Evolutionary conservation across 257 asterid species (phyloP).

Genomic region (Scutellaria galericulata): DNA sequence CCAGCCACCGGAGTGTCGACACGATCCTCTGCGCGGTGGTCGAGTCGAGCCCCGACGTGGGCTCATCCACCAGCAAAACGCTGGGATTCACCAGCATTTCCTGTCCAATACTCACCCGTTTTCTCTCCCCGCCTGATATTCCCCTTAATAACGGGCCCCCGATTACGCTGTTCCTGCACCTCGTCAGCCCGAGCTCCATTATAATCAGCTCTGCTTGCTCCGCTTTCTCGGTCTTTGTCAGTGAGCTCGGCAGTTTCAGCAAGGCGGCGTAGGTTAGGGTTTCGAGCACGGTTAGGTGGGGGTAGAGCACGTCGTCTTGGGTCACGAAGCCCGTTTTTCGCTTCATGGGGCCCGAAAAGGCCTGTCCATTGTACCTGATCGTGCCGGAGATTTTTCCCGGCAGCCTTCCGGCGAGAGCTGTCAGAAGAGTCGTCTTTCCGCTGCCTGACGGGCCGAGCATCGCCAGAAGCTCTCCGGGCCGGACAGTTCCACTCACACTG

Average conservation of each 20-base stretch:
- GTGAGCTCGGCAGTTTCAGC: conserved; percentile 60
- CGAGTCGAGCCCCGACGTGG: conserved; percentile 91
- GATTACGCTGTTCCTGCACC: conserved; percentile 62
- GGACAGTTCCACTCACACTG: conserved; percentile 63
- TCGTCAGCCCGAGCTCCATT: conserved; percentile 64
- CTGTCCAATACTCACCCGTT: conserved; percentile 84
- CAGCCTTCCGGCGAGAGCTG: conserved; percentile 74
- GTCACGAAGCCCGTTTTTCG: conserved; percentile 75
- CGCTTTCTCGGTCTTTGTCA: conserved; percentile 51
- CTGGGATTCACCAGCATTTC: conserved; percentile 91
- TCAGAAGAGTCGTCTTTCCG: conserved; percentile 84
- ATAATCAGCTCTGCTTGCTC: conserved; percentile 67
- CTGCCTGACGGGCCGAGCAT: conserved; percentile 98
- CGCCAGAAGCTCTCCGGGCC: conserved; percentile 81
- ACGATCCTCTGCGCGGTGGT: conserved; percentile 76
- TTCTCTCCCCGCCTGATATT: conserved; percentile 86
- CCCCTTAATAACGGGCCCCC: conserved; percentile 75
- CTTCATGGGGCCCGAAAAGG: conserved; percentile 54
- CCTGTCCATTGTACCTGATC: conserved; percentile 62
- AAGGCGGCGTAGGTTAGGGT: conserved; percentile 76
- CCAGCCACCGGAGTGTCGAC: conserved; percentile 59
- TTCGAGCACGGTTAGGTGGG: conserved; percentile 81
- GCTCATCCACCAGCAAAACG: conserved; percentile 79
- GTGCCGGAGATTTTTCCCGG: conserved; percentile 66
- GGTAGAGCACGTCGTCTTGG: conserved; percentile 81